Conservation (phyloP, 139 green algal genomes). For the Chlorella sorokiniana region DNA sequence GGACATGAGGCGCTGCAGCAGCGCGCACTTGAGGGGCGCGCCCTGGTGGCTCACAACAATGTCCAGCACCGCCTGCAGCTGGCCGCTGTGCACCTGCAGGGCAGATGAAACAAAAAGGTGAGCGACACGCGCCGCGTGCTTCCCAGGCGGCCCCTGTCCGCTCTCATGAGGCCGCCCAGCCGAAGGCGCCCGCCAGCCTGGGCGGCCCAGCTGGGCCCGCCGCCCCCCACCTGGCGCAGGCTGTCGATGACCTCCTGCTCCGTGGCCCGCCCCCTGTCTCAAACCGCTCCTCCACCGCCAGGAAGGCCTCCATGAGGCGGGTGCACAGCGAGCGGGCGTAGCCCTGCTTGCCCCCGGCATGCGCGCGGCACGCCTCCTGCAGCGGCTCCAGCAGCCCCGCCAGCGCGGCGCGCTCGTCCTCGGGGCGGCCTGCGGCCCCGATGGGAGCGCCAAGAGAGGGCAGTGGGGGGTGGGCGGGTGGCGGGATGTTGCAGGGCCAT, state of each 20-base stretch:
- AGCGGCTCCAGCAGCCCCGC: conserved; percentile 66
- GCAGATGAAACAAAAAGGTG: background rate
- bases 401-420: conserved; percentile 52
- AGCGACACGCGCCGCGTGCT: background rate
- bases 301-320: conserved; percentile 80
- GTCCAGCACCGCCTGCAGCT: conserved; percentile 79
- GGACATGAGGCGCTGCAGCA: conserved; percentile 81
- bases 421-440: no score
- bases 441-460: background rate
- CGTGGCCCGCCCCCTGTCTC: conserved; percentile 54
- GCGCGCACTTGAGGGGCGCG: conserved; percentile 68
- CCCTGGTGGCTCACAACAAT: conserved; percentile 87
- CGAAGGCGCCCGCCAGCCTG: background rate
- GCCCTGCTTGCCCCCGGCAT: conserved; percentile 67
- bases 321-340: conserved; percentile 58
- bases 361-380: conserved; percentile 61
- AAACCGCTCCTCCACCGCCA: conserved; percentile 64
- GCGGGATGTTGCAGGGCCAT: background rate
- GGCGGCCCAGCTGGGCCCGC: no score
- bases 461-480: background rate
- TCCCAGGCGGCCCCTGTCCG: background rate
- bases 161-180: background rate
- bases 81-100: conserved; percentile 56
- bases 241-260: conserved; percentile 91
- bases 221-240: conserved; percentile 64